These are phyloP conservation scores for Sporothrix pallida DNA, from an alignment of 2,329 filamentous ascomycete species.

Conservation along the genomic window DNA sequence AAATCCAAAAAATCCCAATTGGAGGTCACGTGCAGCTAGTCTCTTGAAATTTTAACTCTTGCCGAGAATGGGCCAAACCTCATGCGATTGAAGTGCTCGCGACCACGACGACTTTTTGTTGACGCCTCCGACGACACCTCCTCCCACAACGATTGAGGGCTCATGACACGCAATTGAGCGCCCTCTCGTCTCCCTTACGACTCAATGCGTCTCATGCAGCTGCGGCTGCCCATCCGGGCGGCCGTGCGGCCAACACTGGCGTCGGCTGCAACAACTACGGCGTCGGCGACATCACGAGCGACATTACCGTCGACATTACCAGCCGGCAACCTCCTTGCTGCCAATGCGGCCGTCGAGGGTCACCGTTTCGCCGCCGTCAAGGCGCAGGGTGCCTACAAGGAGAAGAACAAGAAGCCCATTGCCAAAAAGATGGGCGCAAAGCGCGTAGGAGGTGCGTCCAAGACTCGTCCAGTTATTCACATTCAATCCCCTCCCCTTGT, in stretches of 20 bases:
- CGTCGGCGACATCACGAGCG: not conserved
- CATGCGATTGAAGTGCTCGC: constrained; percentile 12
- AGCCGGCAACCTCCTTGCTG: constrained; percentile 37
- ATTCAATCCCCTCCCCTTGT: not conserved
- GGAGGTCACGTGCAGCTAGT: constrained; percentile 24
- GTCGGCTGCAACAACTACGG: not conserved
- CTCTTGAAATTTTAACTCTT: constrained; percentile 15
- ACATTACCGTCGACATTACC: constrained; percentile 10
- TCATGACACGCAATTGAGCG: not conserved
- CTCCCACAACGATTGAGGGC: not conserved
- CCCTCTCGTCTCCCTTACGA: not conserved
- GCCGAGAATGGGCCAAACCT: constrained; percentile 8
- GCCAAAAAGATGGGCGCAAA: constrained; percentile 92
- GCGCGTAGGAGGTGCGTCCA: constrained; percentile 78
- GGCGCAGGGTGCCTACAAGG: constrained; percentile 71
- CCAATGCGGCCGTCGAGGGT: constrained; percentile 54
- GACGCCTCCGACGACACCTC: not conserved
- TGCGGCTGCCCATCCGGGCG: constrained; percentile 55
- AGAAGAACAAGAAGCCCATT: constrained; percentile 63
- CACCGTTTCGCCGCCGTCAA: constrained; percentile 65
- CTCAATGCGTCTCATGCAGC: constrained; percentile 54
- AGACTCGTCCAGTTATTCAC: not conserved
- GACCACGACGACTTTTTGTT: constrained; percentile 4
- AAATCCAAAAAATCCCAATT: not conserved
- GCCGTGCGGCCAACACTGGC: constrained; percentile 40